Percentiles rank a stretch among this genome's conserved stretches.
phyloP scores from a whole-genome alignment of 257 asterid species.

The Schizonepeta tenuifolia region DNA sequence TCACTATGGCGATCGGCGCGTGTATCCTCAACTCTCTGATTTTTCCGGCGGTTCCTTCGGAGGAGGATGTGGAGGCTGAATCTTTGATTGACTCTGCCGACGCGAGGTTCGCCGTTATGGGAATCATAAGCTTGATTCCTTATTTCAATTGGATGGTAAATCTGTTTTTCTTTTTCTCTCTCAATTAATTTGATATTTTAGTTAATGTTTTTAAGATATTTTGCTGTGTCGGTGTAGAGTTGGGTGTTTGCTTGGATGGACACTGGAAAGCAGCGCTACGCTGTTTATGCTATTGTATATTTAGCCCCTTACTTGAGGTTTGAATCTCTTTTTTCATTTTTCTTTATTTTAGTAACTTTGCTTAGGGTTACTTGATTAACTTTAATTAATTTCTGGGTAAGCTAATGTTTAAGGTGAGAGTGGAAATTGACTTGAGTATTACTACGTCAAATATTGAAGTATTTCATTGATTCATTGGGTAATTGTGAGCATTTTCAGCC shows the following conservation, averaged over 20 bases:
- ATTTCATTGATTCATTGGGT: neutral
- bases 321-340: neutral
- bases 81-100: conserved; percentile 79
- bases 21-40: conserved; percentile 76
- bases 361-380: neutral
- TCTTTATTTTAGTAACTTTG: neutral
- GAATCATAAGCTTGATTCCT: conserved; percentile 88
- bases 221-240: conserved; percentile 49
- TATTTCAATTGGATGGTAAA: conserved; percentile 96
- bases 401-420: conserved; percentile 9
- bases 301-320: conserved; percentile 97
- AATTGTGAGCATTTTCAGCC: neutral
- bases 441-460: neutral
- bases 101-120: conserved; percentile 95
- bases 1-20: conserved; percentile 81
- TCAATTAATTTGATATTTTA: neutral
- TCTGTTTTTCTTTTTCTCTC: neutral
- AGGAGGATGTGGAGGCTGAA: conserved; percentile 67
- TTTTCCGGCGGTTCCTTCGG: conserved; percentile 58
- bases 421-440: neutral
- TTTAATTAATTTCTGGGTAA: neutral
- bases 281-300: conserved; percentile 85
- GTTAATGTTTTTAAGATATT: neutral
- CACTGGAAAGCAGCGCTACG: conserved; percentile 78
- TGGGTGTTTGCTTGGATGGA: conserved; percentile 99